phyloP scores from a whole-genome alignment of 164 flowering plant species.

The Sedum album region DNA sequence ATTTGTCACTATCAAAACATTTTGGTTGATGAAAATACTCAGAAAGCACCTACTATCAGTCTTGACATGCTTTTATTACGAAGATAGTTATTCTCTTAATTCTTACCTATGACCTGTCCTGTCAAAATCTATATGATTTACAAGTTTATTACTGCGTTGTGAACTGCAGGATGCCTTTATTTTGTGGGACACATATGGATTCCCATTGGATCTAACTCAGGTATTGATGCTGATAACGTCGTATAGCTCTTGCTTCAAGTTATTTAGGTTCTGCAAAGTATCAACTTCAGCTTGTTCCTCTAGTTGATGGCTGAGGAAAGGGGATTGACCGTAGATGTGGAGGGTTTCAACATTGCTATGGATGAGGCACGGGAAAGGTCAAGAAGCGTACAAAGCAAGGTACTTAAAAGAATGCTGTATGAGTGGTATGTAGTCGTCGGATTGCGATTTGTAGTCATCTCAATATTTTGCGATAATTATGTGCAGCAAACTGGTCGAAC shows the following conservation, averaged over 20 bases:
- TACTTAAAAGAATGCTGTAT: conserved; percentile 8
- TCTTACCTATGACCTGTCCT: not conserved
- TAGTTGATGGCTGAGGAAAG: conserved; percentile 99
- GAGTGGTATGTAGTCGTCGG: not conserved
- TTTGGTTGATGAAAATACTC: not conserved
- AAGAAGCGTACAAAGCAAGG: conserved; percentile 79
- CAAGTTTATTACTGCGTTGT: not conserved
- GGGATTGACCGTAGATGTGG: conserved; percentile 66
- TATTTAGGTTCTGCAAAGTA: not conserved
- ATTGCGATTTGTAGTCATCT: not conserved
- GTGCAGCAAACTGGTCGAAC: conserved; percentile 73
- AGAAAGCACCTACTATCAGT: not conserved
- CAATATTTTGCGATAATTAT: not conserved
- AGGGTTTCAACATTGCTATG: conserved; percentile 74
- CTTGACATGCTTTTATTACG: not conserved
- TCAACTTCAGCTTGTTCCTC: not conserved
- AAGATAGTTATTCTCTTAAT: not conserved
- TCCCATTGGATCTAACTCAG: conserved; percentile 96
- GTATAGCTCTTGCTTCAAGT: not conserved
- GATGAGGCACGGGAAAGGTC: conserved; percentile 89
- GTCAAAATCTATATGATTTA: not conserved
- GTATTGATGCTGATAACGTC: conserved; percentile 22
- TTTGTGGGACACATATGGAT: conserved; percentile 97
- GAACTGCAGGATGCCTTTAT: conserved; percentile 93
- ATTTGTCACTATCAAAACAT: too few species aligned